Percentiles rank a stretch among this genome's conserved stretches.
phyloP scores from a whole-genome alignment of 331 rosid species.

The Pyrus hybrid region DNA sequence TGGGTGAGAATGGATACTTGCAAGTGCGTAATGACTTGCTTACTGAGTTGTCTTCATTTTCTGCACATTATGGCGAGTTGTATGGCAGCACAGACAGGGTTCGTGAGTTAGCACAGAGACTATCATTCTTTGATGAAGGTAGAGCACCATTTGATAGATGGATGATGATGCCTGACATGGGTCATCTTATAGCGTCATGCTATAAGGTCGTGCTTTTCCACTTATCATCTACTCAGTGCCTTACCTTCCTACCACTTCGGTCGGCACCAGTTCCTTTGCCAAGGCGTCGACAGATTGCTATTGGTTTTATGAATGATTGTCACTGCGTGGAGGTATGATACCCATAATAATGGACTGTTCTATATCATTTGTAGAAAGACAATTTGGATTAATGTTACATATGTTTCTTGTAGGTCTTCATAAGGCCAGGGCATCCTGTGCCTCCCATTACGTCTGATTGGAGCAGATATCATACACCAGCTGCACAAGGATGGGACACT shows the following conservation, averaged over 20 bases:
- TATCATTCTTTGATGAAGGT: not conserved
- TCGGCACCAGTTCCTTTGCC: not conserved
- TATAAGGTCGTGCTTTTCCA: conserved; percentile 2
- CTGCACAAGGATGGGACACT: conserved; percentile 1
- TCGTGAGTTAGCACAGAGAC: conserved; percentile 1
- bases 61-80: not conserved
- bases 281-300: conserved; percentile 7
- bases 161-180: conserved; percentile 7
- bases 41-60: conserved; percentile 5
- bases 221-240: conserved; percentile 3
- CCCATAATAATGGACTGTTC: not conserved
- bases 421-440: conserved; percentile 8
- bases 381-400: not conserved
- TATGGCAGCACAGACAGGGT: conserved; percentile 1
- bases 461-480: not conserved
- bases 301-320: conserved; percentile 2
- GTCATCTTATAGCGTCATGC: conserved; percentile 8
- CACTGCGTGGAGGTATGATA: conserved; percentile 6
- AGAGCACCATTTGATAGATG: not conserved
- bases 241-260: not conserved
- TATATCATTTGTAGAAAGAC: not conserved
- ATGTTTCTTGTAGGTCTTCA: not conserved
- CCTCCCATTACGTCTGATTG: conserved; percentile 3
- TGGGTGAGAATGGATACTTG: conserved; percentile 4
- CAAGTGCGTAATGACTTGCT: conserved; percentile 9